Conservation (phyloP, 768 basidiomycete genomes). For the Leccinum obscurum region DNA sequence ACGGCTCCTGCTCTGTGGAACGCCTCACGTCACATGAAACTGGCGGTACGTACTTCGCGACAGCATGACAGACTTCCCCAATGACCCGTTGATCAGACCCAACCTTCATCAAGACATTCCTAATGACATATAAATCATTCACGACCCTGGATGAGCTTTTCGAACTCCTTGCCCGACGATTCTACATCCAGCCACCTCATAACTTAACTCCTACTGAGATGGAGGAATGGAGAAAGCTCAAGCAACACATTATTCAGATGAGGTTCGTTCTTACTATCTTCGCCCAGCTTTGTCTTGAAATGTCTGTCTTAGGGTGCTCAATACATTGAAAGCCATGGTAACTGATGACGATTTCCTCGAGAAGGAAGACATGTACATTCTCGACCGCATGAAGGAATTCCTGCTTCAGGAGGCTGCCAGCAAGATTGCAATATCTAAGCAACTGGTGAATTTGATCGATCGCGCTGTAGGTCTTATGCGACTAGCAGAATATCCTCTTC, state of each 20-base stretch:
- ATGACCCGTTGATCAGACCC: slow-evolving; percentile 49
- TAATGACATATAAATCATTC: slow-evolving; percentile 97
- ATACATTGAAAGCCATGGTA: slow-evolving; percentile 88
- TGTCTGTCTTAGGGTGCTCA: slow-evolving; percentile 59
- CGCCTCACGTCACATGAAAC: slow-evolving; percentile 89
- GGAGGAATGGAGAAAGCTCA: slow-evolving; percentile 79
- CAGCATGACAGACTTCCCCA: background rate
- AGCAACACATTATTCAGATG: slow-evolving; percentile 84
- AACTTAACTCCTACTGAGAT: slow-evolving; percentile 60
- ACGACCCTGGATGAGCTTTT: slow-evolving; percentile 81
- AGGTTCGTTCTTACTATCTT: slow-evolving; percentile 52
- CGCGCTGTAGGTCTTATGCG: slow-evolving; percentile 60
- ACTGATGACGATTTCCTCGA: slow-evolving; percentile 81
- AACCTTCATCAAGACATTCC: slow-evolving; percentile 82
- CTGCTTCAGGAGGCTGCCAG: slow-evolving; percentile 63
- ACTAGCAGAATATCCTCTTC: slow-evolving; percentile 2
- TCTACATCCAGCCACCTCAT: slow-evolving; percentile 72
- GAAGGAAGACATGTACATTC: slow-evolving; percentile 79
- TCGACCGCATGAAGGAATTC: slow-evolving; percentile 83
- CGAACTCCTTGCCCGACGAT: slow-evolving; percentile 77
- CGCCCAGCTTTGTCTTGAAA: slow-evolving; percentile 4
- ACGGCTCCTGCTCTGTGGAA: slow-evolving; percentile 83
- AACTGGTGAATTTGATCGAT: slow-evolving; percentile 71
- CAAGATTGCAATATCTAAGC: slow-evolving; percentile 69
- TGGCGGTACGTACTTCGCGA: slow-evolving; percentile 56